phyloP scores from a whole-genome alignment of 2,329 filamentous ascomycete species.

The Coleophoma cylindrospora region DNA sequence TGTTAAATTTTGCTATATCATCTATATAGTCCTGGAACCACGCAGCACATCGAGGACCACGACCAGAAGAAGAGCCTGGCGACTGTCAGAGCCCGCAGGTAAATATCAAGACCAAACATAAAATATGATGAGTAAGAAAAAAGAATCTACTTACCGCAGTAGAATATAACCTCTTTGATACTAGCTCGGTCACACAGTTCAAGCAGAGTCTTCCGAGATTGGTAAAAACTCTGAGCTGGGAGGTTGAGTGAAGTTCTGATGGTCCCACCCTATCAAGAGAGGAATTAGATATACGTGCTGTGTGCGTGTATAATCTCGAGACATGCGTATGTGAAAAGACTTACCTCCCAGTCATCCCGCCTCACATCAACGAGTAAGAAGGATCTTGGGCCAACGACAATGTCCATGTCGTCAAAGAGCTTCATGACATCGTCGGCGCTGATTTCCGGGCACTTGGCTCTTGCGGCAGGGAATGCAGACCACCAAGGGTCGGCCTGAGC shows the following conservation, averaged over 20 bases:
- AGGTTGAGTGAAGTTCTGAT: constrained; percentile 53
- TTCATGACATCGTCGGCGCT: constrained; percentile 34
- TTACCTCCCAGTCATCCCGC: constrained; percentile 43
- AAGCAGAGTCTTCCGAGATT: constrained; percentile 41
- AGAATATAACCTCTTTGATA: constrained; percentile 45
- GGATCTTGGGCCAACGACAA: constrained; percentile 23
- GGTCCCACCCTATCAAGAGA: constrained; percentile 47
- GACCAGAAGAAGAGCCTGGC: constrained; percentile 43
- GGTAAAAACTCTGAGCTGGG: constrained; percentile 49
- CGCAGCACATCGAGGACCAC: constrained; percentile 45
- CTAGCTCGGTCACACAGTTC: constrained; percentile 44
- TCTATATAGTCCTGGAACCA: constrained; percentile 54
- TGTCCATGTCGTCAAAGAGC: constrained; percentile 33
- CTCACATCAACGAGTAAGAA: constrained; percentile 50
- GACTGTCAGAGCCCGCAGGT: not conserved
- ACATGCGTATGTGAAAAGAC: constrained; percentile 1
- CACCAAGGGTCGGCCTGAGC: constrained; percentile 16
- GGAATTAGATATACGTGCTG: not conserved
- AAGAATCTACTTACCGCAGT: constrained; percentile 40
- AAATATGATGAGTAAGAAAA: too few species aligned
- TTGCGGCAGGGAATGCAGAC: constrained; percentile 35
- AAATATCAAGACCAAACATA: too few species aligned
- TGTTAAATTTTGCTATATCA: constrained; percentile 31
- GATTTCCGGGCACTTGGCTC: constrained; percentile 31
- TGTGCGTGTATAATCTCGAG: not conserved